Conservation (phyloP, 202 grass and related monocot species). For the Carex sylvatica region DNA sequence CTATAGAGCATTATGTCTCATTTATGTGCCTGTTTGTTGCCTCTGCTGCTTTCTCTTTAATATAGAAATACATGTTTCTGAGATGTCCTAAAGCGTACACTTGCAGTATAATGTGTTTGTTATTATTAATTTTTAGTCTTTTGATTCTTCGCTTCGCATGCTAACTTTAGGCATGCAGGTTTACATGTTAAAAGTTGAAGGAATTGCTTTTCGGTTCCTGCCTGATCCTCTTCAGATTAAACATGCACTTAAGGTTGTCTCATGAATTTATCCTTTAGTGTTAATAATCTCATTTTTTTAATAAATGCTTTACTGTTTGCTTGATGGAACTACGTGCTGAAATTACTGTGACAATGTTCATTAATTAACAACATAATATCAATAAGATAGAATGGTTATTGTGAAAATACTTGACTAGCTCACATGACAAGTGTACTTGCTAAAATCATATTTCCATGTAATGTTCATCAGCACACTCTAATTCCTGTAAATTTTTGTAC, state of each 20-base stretch:
- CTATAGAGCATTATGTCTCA: background rate
- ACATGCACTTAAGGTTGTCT: slow-evolving; percentile 73
- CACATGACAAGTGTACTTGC: background rate
- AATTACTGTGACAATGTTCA: background rate
- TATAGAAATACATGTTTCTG: slow-evolving; percentile 3
- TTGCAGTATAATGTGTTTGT: background rate
- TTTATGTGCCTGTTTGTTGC: background rate
- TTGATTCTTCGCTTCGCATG: background rate
- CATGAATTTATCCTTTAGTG: slow-evolving; percentile 15
- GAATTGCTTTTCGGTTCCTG: slow-evolving; percentile 91
- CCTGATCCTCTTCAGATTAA: slow-evolving; percentile 97
- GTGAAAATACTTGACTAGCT: background rate
- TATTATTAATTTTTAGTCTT: background rate
- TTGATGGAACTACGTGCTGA: background rate
- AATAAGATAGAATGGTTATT: background rate
- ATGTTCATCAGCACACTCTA: background rate
- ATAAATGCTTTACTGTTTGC: background rate
- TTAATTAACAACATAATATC: background rate
- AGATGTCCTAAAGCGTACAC: background rate
- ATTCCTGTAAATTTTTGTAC: background rate
- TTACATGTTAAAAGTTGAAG: slow-evolving; percentile 97
- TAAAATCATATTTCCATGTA: background rate
- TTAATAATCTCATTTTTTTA: background rate
- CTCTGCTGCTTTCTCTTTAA: background rate
- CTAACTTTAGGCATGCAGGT: slow-evolving; percentile 49